These are phyloP conservation scores for Drechslerella dactyloides DNA, from an alignment of 2,329 filamentous ascomycete species.

Conservation along the genomic window DNA sequence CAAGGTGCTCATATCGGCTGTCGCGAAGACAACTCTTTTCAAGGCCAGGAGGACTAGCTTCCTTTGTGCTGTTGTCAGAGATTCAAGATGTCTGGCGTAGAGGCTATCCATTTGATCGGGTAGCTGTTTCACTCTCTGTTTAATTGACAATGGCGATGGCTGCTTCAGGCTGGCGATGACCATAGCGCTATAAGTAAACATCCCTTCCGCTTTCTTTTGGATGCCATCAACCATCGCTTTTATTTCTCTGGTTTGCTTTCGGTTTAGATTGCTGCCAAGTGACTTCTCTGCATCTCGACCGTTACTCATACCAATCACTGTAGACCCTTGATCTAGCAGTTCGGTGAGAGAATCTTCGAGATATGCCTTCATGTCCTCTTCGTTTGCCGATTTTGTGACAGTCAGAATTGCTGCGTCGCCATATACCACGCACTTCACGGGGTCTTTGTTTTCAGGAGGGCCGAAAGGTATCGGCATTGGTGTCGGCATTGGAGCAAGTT, in stretches of 20 bases:
- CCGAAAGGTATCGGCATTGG: not conserved
- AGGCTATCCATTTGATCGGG: conserved; percentile 40
- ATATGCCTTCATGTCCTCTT: conserved; percentile 36
- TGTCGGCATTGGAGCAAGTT: not conserved
- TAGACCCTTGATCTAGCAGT: conserved; percentile 19
- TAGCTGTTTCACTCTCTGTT: conserved; percentile 22
- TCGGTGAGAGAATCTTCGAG: conserved; percentile 22
- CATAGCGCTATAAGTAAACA: conserved; percentile 45
- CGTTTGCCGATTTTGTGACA: conserved; percentile 27
- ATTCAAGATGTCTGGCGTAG: conserved; percentile 33
- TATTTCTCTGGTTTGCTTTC: conserved; percentile 20
- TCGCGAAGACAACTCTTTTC: conserved; percentile 21
- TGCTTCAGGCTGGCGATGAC: conserved; percentile 37
- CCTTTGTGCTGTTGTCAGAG: conserved; percentile 29
- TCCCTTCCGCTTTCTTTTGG: conserved; percentile 38
- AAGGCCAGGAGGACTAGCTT: conserved; percentile 26
- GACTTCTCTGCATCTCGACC: not conserved
- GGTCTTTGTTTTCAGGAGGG: not conserved
- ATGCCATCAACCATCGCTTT: conserved; percentile 27
- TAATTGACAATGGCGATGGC: conserved; percentile 37
- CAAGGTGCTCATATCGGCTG: conserved; percentile 27
- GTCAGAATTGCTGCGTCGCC: conserved; percentile 26
- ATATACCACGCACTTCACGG: conserved; percentile 12
- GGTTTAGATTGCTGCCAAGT: conserved; percentile 2
- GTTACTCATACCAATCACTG: not conserved